These are phyloP conservation scores for Cardiospermum halicacabum DNA, from an alignment of 345 rosid genomes.

Conservation along the genomic window DNA sequence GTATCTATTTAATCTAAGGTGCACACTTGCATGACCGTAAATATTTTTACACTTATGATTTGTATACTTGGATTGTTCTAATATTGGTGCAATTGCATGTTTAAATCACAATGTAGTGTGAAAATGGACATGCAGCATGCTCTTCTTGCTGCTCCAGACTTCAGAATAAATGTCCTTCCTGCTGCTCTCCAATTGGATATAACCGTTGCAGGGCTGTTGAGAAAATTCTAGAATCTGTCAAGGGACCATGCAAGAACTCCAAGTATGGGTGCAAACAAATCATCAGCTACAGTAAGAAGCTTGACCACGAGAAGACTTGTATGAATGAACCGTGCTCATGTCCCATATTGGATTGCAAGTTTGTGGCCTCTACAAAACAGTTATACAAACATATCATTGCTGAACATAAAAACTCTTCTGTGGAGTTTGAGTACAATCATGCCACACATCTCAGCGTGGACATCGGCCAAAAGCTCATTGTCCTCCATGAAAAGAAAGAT, in stretches of 20 bases:
- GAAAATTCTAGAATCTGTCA: constrained; percentile 1
- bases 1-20: background rate
- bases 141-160: constrained; percentile 17
- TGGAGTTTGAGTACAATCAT: background rate
- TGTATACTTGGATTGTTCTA: background rate
- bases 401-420: background rate
- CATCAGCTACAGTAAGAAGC: background rate
- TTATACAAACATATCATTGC: background rate
- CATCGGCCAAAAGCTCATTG: background rate
- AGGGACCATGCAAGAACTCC: background rate
- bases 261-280: background rate
- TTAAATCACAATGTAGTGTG: constrained; percentile 40
- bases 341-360: background rate
- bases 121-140: constrained; percentile 29
- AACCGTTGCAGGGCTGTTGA: background rate
- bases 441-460: background rate
- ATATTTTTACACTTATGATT: background rate
- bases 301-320: constrained; percentile 2
- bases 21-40: background rate
- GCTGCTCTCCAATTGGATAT: background rate
- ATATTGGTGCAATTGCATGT: constrained; percentile 7
- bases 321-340: background rate
- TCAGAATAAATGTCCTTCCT: constrained; percentile 16
- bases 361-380: background rate
- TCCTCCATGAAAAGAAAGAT: background rate